Evolutionary conservation across 2,329 filamentous ascomycete species (phyloP), one percentile per base, ranked within the genome.

Genomic region (Mollisiaceae sp.): DNA sequence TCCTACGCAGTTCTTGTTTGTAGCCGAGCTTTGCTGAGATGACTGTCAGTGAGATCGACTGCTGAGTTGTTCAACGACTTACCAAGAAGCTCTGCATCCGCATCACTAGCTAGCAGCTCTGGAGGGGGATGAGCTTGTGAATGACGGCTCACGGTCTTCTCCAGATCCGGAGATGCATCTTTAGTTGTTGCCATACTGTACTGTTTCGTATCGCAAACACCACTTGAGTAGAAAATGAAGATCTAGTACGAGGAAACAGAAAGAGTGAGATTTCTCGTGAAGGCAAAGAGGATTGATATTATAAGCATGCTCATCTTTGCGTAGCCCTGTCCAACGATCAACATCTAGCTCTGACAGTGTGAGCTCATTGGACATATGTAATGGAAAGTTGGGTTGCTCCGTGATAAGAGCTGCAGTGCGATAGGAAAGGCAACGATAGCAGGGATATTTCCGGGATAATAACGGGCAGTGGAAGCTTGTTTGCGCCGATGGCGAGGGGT

Each of bases 1-100:
- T 87, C 20, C 86, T 80, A 55, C 83, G 81, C 39, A 89, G 78
- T 72, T 89, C 86, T 75, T 89, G 86, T 73, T 88, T 78, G 72
- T 79, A 79, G 45, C 77, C 77, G 45, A 78, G 63, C 50, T 72
- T 71, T 18, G 72, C 72, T 74, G 47, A 24, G 55, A 39, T 35
- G 18, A 6, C 6, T 4, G n/a, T 36, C 39, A 38, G 55, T 20
- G 39, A 20, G 20, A 12, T 14, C 15, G 8, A 12, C 2, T 22
- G 18, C 39, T 15, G 12, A 43, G 14, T 35, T 14, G n/a, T 1
- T 14, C 20, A 2, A 24, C 12, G 4, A 64, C 62, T 24, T 63
- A 77, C 75, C 75, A 20, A 78, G 65, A 36, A 78, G 67, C 61
- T 76, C 75, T 0, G 74, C 73, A 64, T 78, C 77, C 22, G 74